Evolutionary conservation across 2,329 filamentous ascomycete species (phyloP), one percentile per base, ranked within the genome.

Genomic region (Epichloe coenophiala): DNA sequence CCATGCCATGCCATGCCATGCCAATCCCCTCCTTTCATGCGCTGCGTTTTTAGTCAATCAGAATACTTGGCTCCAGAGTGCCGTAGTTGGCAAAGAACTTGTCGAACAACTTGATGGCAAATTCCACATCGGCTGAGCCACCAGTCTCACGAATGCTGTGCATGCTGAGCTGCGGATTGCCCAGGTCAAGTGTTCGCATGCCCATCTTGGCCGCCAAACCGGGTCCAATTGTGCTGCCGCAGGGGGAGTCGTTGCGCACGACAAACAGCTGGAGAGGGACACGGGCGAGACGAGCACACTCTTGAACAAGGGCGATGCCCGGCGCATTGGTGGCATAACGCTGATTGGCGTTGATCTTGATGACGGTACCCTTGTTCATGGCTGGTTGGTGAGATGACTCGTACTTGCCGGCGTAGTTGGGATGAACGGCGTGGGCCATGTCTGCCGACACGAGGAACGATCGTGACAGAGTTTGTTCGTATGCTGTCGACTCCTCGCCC

Each of bases 291-390:
- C 77, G 80, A 45, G 93, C 93, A 41, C 85, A 83, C 71, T 97
- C 90, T 68, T 96, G 87, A 11, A 98, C 68, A 36, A 98, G 74
- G 7, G 95, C 91, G 58, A 97, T 95, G 37, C 93, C 93, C 1
- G 93, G 93, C 0, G 88, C 88, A 72, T 96, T 97, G 50, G 93
- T 98, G 33, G 91, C 89, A 69, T 98, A 98, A 55, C 90, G 84
- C 59, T 93, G 88, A 67, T 97, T 98, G 55, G 93, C 93, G 65
- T 98, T 98, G 74, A 98, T 78, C 72, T 98, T 98, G 74, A 98
- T 89, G 44, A 97, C 91, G 4, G 88, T 88, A 48, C 93, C 93
- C 67, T 88, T 87, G 76, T 98, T 98, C 78, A 98, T 94, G 68
- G 90, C 84, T 5, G 93, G 93, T 57, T 87, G 81, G 70, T 98